Base-by-base conservation (phyloP, 495 filamentous ascomycete genomes). In the Talaromyces liani region DNA sequence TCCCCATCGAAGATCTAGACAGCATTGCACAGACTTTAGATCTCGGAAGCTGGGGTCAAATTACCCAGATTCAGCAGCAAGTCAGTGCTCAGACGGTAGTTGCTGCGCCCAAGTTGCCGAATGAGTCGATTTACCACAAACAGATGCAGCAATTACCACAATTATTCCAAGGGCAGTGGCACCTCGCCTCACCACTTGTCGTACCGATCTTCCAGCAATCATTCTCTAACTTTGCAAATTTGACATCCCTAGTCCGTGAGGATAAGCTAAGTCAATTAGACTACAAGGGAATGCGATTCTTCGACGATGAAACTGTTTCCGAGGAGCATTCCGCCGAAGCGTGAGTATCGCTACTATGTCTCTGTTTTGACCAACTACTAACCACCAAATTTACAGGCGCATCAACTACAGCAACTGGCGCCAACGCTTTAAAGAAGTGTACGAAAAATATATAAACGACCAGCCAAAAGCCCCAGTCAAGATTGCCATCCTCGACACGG, bases 401-500 rank as follows among this genome's bases (percentile, higher is more conserved):
- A 25, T 55, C 5, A 55, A 55, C 25, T 55, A 25, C 14, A 24
- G 24, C 1, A 55, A 55, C 9, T 55, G 53, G 53, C 53, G 53
- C 20, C 53, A n/a, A 20, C 53, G 53, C 5, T 55, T 55, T 12
- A 24, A 55, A 25, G 53, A 55, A 25, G 53, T 53, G n/a, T 55
- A 55, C 53, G 25, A 55, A 29, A 9, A 24, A 25, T 29, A 55
- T 20, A 55, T 29, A 24, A 3, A 1, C 18, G 53, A 29, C 10
- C 10, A 14, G 16, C 24, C 53, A 8, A 20, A 55, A n/a, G 3
- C 8, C 8, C 57, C 31, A 3, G 60, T 62, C 39, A 45, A 49
- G 20, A 33, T 65, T 24, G 36, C 60, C 3, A 64, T 63, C 20
- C 54, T 65, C 6, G 62, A 65, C 31, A 62, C 55, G 2, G 63